Evolutionary conservation across 768 basidiomycete species (phyloP).

Genomic region (Termitomyces sp.): DNA sequence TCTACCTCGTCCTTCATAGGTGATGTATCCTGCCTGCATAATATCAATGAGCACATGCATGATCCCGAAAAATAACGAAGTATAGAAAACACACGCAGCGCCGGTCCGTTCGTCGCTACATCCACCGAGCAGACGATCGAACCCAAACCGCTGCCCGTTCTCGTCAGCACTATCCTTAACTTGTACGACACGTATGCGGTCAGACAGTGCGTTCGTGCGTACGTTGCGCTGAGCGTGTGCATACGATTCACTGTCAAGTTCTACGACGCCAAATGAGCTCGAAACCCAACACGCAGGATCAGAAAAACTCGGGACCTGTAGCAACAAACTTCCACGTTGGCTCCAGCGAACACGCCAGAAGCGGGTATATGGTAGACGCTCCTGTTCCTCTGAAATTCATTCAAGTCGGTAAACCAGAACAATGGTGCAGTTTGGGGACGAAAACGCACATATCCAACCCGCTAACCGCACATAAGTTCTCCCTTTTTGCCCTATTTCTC

Average conservation of each 20-base stretch:
- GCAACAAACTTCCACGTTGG: slow-evolving; percentile 55
- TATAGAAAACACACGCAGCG: neutral
- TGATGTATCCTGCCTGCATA: neutral
- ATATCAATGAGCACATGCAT: neutral
- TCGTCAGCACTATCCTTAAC: slow-evolving; percentile 20
- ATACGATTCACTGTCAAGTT: slow-evolving; percentile 65
- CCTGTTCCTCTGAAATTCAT: slow-evolving; percentile 58
- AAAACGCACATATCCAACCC: slow-evolving; percentile 70
- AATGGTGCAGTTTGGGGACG: too few species aligned
- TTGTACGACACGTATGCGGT: slow-evolving; percentile 44
- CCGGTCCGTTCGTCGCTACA: neutral
- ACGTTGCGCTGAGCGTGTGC: slow-evolving; percentile 53
- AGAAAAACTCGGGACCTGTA: slow-evolving; percentile 45
- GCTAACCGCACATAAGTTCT: slow-evolving; percentile 20
- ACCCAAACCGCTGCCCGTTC: slow-evolving; percentile 7
- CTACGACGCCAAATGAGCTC: slow-evolving; percentile 28
- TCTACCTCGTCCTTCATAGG: slow-evolving; percentile 18
- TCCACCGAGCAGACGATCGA: slow-evolving; percentile 8
- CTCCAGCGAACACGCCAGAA: slow-evolving; percentile 57
- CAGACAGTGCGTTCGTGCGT: slow-evolving; percentile 43
- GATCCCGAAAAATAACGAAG: too few species aligned
- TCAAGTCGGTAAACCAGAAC: slow-evolving; percentile 17
- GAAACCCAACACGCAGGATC: neutral
- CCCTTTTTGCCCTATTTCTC: neutral
- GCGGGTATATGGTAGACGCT: slow-evolving; percentile 83